Evolutionary conservation across 345 rosid species (phyloP), one percentile per base, ranked within the genome.

Genomic region (Litchi chinensis): DNA sequence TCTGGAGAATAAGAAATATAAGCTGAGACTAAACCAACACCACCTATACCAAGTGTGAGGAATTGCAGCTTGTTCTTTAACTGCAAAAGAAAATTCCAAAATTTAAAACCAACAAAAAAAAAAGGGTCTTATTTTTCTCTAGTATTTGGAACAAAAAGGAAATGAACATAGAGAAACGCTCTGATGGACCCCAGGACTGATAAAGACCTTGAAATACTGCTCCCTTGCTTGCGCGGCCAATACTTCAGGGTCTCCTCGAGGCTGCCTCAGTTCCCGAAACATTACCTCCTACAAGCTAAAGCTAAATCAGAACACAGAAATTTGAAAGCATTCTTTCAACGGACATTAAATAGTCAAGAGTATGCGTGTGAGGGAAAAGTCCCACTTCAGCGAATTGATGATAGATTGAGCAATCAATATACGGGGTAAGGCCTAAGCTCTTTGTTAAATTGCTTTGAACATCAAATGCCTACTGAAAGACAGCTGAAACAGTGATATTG

Each of bases 1-100:
- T 92, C 99, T 24, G 98, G 91, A 10, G 98, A 83, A 80, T 95
- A 95, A 48, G 95, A 89, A 73, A 92, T 81, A 82, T 91, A 95
- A 39, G 98, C 84, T 24, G 99, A 95, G 84, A 91, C 93, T 80
- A 95, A 79, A 66, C 99, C 98, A 39, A 93, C 87, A 77, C 96
- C 89, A 76, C 99, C 99, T 21, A 93, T 87, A 73, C 91, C 93
- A 64, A 91, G 43, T 32, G 97, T 95, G 69, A 91, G 89, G 80
- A 88, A 62, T 83, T 95, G 98, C 82, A 95, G 71, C 85, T 81
- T 93, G 10, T 73, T 84, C 83, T 84, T 95, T 80, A 95, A 81
- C 99, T 95, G 97, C 82, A 83, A 72, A 70, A 79, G 75, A 82
- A 67, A 86, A 68, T 60, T 48, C 65, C 71, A 76, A 59, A 82